phyloP scores from a whole-genome alignment of 1,139 yeast species.

The Fermentozyma sake region DNA sequence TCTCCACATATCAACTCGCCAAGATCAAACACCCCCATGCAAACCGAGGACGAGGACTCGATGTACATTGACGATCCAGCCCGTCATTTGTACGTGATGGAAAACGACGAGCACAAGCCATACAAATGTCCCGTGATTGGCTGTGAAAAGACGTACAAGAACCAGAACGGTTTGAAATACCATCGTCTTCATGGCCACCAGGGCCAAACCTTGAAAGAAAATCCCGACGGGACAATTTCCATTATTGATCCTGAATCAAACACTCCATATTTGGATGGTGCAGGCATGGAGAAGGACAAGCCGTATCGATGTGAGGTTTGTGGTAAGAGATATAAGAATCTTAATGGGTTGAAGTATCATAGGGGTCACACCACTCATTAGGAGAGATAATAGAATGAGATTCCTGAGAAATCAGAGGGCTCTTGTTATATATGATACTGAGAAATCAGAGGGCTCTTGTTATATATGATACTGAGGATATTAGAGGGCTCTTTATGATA shows the following conservation, averaged over 20 bases:
- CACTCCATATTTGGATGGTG: constrained; percentile 87
- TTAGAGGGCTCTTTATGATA: too few relatives aligned
- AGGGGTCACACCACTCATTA: constrained; percentile 96
- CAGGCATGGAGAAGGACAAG: constrained; percentile 93
- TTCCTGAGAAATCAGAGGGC: too few relatives aligned
- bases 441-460: too few relatives aligned
- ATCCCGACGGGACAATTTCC: constrained; percentile 89
- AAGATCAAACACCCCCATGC: constrained; percentile 25
- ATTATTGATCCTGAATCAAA: constrained; percentile 92
- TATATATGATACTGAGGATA: too few relatives aligned
- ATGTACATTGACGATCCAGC: constrained; percentile 91
- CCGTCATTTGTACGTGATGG: constrained; percentile 86
- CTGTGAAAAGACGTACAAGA: constrained; percentile 94
- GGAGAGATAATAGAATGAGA: too few relatives aligned
- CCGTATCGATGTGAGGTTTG: constrained; percentile 98
- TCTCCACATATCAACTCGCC: too few relatives aligned
- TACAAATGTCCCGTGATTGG: constrained; percentile 98
- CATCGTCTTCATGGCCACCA: constrained; percentile 97
- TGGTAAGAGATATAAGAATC: constrained; percentile 92
- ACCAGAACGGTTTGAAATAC: constrained; percentile 94
- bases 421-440: constrained; percentile 7
- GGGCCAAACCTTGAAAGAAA: constrained; percentile 85
- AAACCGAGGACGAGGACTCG: constrained; percentile 37
- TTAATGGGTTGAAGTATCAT: constrained; percentile 94
- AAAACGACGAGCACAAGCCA: constrained; percentile 89